Conservation (phyloP, 1,284 basidiomycete species). For the Mrakiaceae sp. region DNA sequence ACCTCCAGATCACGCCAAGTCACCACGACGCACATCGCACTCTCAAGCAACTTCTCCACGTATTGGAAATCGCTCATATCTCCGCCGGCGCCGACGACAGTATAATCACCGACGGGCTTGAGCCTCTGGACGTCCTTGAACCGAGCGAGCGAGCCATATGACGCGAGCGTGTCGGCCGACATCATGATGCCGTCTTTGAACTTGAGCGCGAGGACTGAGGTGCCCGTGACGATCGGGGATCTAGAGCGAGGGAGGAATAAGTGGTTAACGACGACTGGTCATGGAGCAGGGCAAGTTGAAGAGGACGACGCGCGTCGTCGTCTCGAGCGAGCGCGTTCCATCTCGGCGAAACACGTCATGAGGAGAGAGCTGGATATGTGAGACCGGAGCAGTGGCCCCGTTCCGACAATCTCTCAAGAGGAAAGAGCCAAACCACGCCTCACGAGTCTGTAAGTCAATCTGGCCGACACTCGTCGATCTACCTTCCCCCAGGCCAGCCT, state of each 20-base stretch:
- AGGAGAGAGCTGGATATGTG: not conserved
- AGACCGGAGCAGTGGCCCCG: no score
- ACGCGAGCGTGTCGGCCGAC: constrained; percentile 96
- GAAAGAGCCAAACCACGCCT: no score
- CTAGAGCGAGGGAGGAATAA: constrained; percentile 34
- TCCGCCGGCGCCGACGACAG: constrained; percentile 82
- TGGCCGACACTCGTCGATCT: no score
- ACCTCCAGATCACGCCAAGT: not conserved
- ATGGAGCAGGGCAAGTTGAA: not conserved
- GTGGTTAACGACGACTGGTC: not conserved
- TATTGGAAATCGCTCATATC: constrained; percentile 99
- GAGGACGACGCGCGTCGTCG: not conserved
- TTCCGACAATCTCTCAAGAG: no score
- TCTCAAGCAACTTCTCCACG: constrained; percentile 66
- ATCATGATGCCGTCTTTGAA: constrained; percentile 97
- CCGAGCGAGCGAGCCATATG: constrained; percentile 91
- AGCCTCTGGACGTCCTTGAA: constrained; percentile 93
- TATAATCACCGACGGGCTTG: constrained; percentile 67
- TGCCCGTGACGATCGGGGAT: constrained; percentile 93
- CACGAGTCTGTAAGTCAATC: no score
- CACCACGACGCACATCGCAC: constrained; percentile 39
- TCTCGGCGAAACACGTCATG: no score
- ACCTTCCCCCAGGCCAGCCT: no score
- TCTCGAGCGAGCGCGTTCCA: no score
- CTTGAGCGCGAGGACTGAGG: constrained; percentile 84